A percentile compares a stretch with the other conserved stretches of the same genome.
phyloP scores from a whole-genome alignment of 2,329 filamentous ascomycete genomes.

The Aspergillus aculeatus region DNA sequence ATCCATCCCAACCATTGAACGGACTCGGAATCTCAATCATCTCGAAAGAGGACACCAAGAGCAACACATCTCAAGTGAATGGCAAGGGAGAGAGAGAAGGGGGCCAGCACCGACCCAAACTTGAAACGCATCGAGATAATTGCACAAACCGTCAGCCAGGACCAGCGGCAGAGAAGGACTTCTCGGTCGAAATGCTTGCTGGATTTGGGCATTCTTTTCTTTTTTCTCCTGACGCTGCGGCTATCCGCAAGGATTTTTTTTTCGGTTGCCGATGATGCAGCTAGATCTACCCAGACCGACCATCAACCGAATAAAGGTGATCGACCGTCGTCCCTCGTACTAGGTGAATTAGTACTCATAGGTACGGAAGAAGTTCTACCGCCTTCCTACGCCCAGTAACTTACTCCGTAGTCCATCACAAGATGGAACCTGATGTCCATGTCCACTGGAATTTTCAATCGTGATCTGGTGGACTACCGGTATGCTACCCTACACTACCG shows the following conservation, averaged over 20 bases:
- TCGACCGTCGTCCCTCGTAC: too few relatives aligned
- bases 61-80: background rate
- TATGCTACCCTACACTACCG: too few relatives aligned
- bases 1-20: background rate
- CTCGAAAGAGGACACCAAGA: background rate
- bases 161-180: background rate
- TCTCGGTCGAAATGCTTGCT: background rate
- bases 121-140: background rate
- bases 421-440: too few relatives aligned
- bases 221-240: background rate
- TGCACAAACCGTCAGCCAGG: background rate
- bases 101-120: too few relatives aligned
- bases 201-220: background rate
- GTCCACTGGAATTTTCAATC: too few relatives aligned
- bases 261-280: background rate
- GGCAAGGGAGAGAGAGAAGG: background rate
- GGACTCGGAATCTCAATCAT: background rate
- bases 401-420: too few relatives aligned
- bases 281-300: background rate
- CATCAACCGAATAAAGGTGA: too few relatives aligned
- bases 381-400: too few relatives aligned
- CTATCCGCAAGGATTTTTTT: background rate
- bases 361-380: too few relatives aligned
- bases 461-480: too few relatives aligned
- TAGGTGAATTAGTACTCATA: too few relatives aligned